Base-by-base conservation (phyloP, 768 basidiomycete genomes). In the Boletus rubroflammeus region DNA sequence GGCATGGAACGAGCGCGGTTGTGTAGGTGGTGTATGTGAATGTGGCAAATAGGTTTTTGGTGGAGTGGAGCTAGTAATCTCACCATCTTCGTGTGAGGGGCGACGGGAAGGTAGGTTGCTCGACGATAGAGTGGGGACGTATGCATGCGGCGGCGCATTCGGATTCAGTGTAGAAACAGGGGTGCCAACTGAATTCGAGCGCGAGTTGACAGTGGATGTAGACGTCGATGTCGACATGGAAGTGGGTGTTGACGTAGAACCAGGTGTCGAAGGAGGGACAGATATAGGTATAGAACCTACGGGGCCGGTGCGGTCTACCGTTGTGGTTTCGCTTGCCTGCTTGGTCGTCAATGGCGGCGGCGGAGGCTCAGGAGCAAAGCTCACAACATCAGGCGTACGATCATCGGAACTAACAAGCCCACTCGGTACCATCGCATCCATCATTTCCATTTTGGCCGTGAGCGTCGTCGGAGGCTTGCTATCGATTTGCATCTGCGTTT, bases 1-100 rank as follows among this genome's bases (percentile, higher is more conserved):
- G 7, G 65, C 50, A 38, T 72, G 69, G 57, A 78, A 77, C 3
- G 75, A 77, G 5, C 81, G 77, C 28, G 80, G 79, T 59, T 74
- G 77, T 3, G 77, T 78, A 1, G 80, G 77, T 0, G 79, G 73
- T 1, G 76, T 72, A 53, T 77, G 72, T 35, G 74, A 72, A n/a
- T 69, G 75, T 0, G 74, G 74, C 10, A 72, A 60, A 51, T 71
- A 72, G 1, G 62, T 56, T 54, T 73, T 73, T 28, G 64, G 67
- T n/a, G 69, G 70, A 8, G 69, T 69, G n/a, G 69, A 66, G 39
- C 63, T 76, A 0, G 62, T 62, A 51, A 82, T 81, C 63, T 82
- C 81, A 5, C 80, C 81, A 39, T 82, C 81, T 62, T 82, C 81
- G 26, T 77, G 78, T 6, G 78, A 75, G 0, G 67, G 62, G 9